These are phyloP conservation scores for Boletellus ananiceps DNA, from an alignment of 768 basidiomycete species.

Conservation along the genomic window DNA sequence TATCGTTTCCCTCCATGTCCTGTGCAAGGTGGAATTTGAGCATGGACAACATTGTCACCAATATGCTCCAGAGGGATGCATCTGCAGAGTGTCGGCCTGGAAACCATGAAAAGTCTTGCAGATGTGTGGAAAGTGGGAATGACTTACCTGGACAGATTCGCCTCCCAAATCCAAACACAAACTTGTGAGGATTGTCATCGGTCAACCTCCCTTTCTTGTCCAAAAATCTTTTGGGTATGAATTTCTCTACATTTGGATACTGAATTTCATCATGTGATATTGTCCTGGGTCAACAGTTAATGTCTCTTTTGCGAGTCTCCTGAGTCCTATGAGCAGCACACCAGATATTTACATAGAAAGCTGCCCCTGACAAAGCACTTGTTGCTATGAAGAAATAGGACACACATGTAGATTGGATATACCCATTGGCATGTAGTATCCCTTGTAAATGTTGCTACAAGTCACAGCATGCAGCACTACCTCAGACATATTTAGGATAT, in stretches of 20 bases:
- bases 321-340: not conserved
- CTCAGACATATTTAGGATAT: no score
- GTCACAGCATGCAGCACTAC: not conserved
- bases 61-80: not conserved
- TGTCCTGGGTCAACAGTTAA: not conserved
- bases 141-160: not conserved
- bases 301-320: not conserved
- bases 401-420: not conserved
- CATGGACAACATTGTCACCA: not conserved
- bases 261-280: constrained; percentile 7
- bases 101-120: no score
- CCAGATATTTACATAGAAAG: not conserved
- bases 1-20: not conserved
- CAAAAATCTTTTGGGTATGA: constrained; percentile 12
- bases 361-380: not conserved
- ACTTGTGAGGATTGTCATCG: not conserved
- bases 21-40: not conserved
- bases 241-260: constrained; percentile 4
- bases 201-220: not conserved
- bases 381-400: not conserved
- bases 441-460: not conserved
- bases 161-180: constrained; percentile 5
- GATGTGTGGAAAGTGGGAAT: no score
- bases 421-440: not conserved
- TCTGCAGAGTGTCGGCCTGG: not conserved